Percentiles rank a stretch among this genome's conserved stretches.
These are phyloP conservation scores for Gracilaria gracilis DNA, from an alignment of 23 red algal species.

Conservation along the genomic window DNA sequence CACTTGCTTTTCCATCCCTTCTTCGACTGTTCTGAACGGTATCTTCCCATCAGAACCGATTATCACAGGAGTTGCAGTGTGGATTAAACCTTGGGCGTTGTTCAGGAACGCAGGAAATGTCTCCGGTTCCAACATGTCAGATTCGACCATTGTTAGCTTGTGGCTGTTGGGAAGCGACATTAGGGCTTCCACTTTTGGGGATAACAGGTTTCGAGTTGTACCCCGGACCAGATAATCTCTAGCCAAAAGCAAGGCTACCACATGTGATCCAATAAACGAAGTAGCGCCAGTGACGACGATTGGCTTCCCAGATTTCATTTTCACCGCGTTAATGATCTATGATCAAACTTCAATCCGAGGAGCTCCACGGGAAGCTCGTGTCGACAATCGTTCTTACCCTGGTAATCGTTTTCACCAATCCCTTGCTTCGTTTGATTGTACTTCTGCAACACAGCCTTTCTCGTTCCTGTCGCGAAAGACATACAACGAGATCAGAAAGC, in stretches of 20 bases:
- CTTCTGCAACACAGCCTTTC: too few species aligned
- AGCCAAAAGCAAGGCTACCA: slow-evolving; percentile 16
- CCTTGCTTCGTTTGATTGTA: too few species aligned
- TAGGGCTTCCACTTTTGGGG: slow-evolving; percentile 9
- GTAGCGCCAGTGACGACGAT: slow-evolving; percentile 44
- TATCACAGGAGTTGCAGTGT: slow-evolving; percentile 22
- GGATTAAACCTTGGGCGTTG: slow-evolving; percentile 24
- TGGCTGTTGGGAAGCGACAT: background rate
- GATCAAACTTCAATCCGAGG: background rate
- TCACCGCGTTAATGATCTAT: background rate
- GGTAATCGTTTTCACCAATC: too few species aligned
- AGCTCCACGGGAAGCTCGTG: background rate
- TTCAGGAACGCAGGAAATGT: slow-evolving; percentile 30
- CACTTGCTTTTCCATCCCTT: slow-evolving; percentile 38
- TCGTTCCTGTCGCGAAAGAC: too few species aligned
- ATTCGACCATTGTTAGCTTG: slow-evolving; percentile 29
- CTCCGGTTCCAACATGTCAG: slow-evolving; percentile 40
- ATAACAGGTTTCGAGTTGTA: slow-evolving; percentile 22
- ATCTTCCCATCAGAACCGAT: slow-evolving; percentile 2
- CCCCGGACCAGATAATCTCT: slow-evolving; percentile 33
- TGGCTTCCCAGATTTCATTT: slow-evolving; percentile 24
- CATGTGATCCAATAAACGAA: slow-evolving; percentile 32
- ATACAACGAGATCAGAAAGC: too few species aligned
- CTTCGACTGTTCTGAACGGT: slow-evolving; percentile 22
- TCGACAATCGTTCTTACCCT: background rate